Evolutionary conservation across 148 eudicot genomes (phyloP).

Genomic region (Amaranthus hypochondriacus): DNA sequence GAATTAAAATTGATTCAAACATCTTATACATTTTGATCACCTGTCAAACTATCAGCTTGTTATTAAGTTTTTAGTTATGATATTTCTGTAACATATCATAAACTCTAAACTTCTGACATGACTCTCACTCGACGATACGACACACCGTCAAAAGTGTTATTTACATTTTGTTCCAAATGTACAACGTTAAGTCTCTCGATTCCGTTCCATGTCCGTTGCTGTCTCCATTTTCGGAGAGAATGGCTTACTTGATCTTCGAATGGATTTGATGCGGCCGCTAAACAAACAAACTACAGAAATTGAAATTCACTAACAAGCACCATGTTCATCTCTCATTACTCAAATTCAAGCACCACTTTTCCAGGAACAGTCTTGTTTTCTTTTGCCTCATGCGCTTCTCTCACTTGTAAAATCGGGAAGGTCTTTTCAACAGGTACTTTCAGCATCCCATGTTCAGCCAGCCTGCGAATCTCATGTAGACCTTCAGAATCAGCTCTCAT

Average conservation of each 20-base stretch:
- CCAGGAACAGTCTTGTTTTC: constrained; percentile 68
- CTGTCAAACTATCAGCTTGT: not conserved
- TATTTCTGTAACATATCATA: too few relatives aligned
- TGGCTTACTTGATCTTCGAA: constrained; percentile 16
- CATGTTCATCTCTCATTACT: constrained; percentile 23
- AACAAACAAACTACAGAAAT: constrained; percentile 3
- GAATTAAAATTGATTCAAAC: not conserved
- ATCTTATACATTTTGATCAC: constrained; percentile 4
- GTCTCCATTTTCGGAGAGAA: not conserved
- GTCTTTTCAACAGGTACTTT: constrained; percentile 83
- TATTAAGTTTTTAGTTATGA: not conserved
- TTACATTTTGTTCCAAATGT: constrained; percentile 11
- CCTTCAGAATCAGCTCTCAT: constrained; percentile 97
- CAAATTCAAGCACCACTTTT: constrained; percentile 86
- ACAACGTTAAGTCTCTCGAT: not conserved
- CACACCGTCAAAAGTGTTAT: constrained; percentile 10
- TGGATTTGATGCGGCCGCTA: not conserved
- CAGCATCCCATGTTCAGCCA: constrained; percentile 70
- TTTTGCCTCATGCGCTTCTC: constrained; percentile 89
- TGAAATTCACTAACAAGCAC: not conserved
- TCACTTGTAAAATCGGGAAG: constrained; percentile 67
- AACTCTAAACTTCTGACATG: not conserved
- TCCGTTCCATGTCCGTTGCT: too few relatives aligned
- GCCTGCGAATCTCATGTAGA: constrained; percentile 64
- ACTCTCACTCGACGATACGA: not conserved